phyloP scores from a whole-genome alignment of 768 basidiomycete species.

The Xerocomellus intermedius region DNA sequence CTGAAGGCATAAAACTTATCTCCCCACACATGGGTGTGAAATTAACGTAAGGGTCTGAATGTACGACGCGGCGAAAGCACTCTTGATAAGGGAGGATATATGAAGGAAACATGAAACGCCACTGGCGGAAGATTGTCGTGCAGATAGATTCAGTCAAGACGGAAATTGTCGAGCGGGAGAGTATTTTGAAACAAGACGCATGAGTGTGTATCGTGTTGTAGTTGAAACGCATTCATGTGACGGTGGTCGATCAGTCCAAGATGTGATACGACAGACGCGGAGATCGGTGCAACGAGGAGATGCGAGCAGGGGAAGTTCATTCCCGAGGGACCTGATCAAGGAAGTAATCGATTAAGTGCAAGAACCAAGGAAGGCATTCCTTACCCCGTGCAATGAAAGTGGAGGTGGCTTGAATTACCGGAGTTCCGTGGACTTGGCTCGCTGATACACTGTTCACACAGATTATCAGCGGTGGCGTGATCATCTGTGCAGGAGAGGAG shows the following conservation, averaged over 20 bases:
- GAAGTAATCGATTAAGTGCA: background rate
- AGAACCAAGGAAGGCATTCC: background rate
- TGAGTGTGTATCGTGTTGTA: background rate
- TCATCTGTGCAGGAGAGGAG: background rate
- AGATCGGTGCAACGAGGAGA: constrained; percentile 8
- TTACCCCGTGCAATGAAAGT: background rate
- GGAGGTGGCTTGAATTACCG: background rate
- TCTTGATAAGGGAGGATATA: constrained; percentile 5
- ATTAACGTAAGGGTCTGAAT: constrained; percentile 8
- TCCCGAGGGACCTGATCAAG: constrained; percentile 7
- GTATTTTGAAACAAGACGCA: too few relatives aligned
- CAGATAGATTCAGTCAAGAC: background rate
- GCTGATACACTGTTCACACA: background rate
- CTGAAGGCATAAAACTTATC: constrained; percentile 3
- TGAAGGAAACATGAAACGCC: constrained; percentile 1
- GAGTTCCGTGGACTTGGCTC: background rate
- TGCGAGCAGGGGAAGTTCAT: constrained; percentile 4
- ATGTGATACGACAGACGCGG: constrained; percentile 15
- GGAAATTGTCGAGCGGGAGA: constrained; percentile 11
- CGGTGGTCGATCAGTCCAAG: constrained; percentile 2
- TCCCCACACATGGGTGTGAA: constrained; percentile 14
- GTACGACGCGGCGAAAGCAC: background rate
- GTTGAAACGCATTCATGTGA: constrained; percentile 19
- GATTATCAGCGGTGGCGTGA: constrained; percentile 1
- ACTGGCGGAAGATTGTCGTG: constrained; percentile 9